Base-by-base conservation (phyloP, 345 rosid genomes). In the Raphanus sativus region DNA sequence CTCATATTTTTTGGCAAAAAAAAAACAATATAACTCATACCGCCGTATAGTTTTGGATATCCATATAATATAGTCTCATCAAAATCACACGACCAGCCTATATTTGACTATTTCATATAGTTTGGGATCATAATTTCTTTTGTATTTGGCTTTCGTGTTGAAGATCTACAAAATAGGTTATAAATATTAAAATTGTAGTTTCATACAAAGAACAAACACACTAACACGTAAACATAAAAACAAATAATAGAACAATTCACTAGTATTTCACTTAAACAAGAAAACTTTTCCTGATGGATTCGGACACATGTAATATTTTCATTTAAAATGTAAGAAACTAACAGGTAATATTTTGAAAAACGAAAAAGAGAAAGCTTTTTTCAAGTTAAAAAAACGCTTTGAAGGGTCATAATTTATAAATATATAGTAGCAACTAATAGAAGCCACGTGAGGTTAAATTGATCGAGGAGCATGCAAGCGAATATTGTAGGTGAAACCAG, bases 231-330 rank as follows among this genome's bases (percentile, higher is more conserved):
- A 63, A 28, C 21, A 16, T 62, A 75, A 32, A 33, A 50, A 69
- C 25, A 62, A 4, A 8, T 9, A 29, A 64, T 40, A 29, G 38
- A 56, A 54, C 16, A n/a, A n/a, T 15, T 34, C 59, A 69, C 26
- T 40, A 54, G 45, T 70, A 26, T 34, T 16, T 63, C 45, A 17
- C 59, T 17, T 69, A 54, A 63, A 58, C 70, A 26, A 36, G 9
- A n/a, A 0, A 24, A 75, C 48, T 75, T 62, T 50, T 63, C 15
- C 7, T 69, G 42, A 26, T 76, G 32, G 64, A 28, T 56, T 21
- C 54, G 17, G 62, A 48, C 68, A 60, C 6, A 28, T n/a, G 52
- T 29, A 69, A 61, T 63, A 48, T 17, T 28, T 16, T 5, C 25
- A 5, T 61, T 52, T 25, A 50, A 61, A 13, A 50, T 69, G 55